phyloP scores from a whole-genome alignment of 2,329 filamentous ascomycete genomes.

The Chaetoscypha palmicola region DNA sequence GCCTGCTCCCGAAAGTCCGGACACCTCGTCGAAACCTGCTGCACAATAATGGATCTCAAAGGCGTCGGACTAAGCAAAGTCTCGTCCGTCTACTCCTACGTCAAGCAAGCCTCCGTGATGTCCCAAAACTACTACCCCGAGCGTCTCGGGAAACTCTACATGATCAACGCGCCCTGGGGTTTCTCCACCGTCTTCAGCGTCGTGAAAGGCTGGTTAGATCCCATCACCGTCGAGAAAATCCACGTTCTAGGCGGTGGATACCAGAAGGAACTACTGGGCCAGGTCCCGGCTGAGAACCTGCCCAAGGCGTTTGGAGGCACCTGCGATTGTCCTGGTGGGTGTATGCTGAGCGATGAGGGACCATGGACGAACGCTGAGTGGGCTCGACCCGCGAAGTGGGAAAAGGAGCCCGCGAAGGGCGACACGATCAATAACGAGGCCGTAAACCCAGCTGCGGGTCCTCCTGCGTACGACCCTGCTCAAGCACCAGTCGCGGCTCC shows the following conservation, averaged over 20 bases:
- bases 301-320: slow-evolving; percentile 78
- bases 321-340: slow-evolving; percentile 78
- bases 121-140: slow-evolving; percentile 99
- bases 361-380: slow-evolving; percentile 76
- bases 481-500: slow-evolving; percentile 12
- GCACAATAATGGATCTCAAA: slow-evolving; percentile 97
- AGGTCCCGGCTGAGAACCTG: slow-evolving; percentile 85
- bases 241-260: slow-evolving; percentile 78
- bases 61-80: slow-evolving; percentile 80
- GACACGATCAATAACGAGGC: slow-evolving; percentile 33
- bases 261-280: slow-evolving; percentile 73
- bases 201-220: slow-evolving; percentile 91
- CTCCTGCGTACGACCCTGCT: slow-evolving; percentile 15
- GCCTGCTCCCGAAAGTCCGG: slow-evolving; percentile 91
- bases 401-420: slow-evolving; percentile 35
- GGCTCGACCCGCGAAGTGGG: slow-evolving; percentile 58
- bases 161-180: slow-evolving; percentile 97
- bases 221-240: slow-evolving; percentile 94
- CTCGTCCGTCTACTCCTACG: slow-evolving; percentile 79
- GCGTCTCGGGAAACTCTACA: slow-evolving; percentile 88
- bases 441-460: slow-evolving; percentile 20
- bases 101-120: slow-evolving; percentile 76
- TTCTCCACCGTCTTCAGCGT: slow-evolving; percentile 81
- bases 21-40: slow-evolving; percentile 91
- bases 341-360: slow-evolving; percentile 78